Base-by-base conservation (phyloP, 768 basidiomycete genomes). In the Tremella fuciformis region DNA sequence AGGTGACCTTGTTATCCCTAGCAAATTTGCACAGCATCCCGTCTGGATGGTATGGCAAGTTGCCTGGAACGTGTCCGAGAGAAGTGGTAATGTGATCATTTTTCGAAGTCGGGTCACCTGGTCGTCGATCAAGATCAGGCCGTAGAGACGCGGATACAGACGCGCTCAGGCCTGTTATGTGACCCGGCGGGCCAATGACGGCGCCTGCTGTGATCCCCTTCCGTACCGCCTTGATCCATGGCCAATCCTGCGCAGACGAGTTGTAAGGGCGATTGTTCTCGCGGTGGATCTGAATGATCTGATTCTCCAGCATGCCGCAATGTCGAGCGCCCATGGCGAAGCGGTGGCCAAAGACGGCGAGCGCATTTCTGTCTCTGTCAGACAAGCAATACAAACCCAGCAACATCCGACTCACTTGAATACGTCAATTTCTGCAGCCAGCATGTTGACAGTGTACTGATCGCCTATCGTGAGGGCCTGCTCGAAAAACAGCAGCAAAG, bases 401-500 rank as follows among this genome's bases (percentile, higher is more conserved):
- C 16, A 46, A 46, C 15, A 4, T 6, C 24, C 29, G 38, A 62
- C 66, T 62, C 52, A 67, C 66, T 58, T 52, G 55, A 69, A 66
- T 2, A 62, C 60, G 4, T 56, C 56, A 18, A 69, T 62, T 53
- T 69, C 67, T 13, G 37, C 47, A 2, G 39, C 41, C 19, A 60
- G 52, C 16, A 57, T 40, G 13, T 50, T 47, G 2, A 59, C 64
- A 3, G 62, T 21, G 19, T 15, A 22, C 3, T 29, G 21, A 44
- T 69, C 67, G 8, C 46, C 46, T 3, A 52, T 58, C 22, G 58
- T 60, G 13, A 65, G 50, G 3, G 67, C 64, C 2, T 57, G 50
- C 42, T 69, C 64, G 39, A 54, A 65, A 55, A 69, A 69, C 13
- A 63, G 41, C 19, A 65, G 18, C 16, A 69, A 37, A 18, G 64